Conservation (phyloP, 139 green algal species). For the Closterium sp. region DNA sequence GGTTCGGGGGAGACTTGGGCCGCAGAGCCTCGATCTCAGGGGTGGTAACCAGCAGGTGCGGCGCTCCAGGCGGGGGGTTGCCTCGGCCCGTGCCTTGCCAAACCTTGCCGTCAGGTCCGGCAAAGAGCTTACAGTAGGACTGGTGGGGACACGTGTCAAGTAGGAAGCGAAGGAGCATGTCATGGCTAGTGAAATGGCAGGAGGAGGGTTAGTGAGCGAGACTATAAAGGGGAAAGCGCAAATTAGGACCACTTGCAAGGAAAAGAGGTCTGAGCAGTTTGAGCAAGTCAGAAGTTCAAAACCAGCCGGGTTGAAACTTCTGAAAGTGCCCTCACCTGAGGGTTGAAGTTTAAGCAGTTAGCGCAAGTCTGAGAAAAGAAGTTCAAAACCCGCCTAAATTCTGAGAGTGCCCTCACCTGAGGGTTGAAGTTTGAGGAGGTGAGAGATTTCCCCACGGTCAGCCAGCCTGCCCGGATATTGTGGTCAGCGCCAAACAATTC, state of each 20-base stretch:
- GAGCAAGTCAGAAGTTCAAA: too few relatives aligned
- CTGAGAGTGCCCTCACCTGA: slow-evolving; percentile 47
- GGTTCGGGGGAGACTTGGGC: slow-evolving; percentile 52
- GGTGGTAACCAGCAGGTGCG: slow-evolving; percentile 63
- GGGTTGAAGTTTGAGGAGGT: slow-evolving; percentile 71
- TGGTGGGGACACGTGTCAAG: slow-evolving; percentile 32
- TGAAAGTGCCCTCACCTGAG: too few relatives aligned
- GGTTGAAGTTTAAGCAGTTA: too few relatives aligned
- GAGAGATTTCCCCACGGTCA: slow-evolving; percentile 73
- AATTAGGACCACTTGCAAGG: too few relatives aligned
- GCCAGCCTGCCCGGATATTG: slow-evolving; percentile 80
- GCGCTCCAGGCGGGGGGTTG: slow-evolving; percentile 56
- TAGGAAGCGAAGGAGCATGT: not conserved
- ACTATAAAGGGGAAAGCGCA: not conserved
- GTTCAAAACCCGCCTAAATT: not conserved
- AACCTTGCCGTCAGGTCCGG: slow-evolving; percentile 56
- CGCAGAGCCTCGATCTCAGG: slow-evolving; percentile 71
- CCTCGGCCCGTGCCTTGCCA: slow-evolving; percentile 51
- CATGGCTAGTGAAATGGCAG: not conserved
- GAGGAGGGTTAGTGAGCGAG: not conserved
- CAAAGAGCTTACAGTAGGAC: slow-evolving; percentile 63
- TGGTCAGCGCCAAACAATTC: slow-evolving; percentile 86
- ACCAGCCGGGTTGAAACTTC: too few relatives aligned
- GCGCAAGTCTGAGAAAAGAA: not conserved
- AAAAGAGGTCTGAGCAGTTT: too few relatives aligned